These are phyloP conservation scores for Fraxinus albicans DNA, from an alignment of 305 asterid species.

Conservation along the genomic window DNA sequence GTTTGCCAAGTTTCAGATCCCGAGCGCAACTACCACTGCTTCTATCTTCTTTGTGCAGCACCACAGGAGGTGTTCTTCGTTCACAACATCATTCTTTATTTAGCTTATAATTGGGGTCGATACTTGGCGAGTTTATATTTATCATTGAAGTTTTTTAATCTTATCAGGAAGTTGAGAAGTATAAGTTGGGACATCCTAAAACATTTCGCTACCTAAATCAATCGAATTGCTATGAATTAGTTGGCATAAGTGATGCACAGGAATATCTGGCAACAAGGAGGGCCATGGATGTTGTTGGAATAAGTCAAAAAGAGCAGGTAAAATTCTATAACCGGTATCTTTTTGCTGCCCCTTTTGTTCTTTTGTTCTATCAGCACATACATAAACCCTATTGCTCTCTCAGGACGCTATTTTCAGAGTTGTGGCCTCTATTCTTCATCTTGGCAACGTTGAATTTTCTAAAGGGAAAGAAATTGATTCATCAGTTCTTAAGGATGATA, in stretches of 20 bases:
- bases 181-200: slow-evolving; percentile 71
- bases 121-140: slow-evolving; percentile 2
- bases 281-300: slow-evolving; percentile 92
- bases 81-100: slow-evolving; percentile 5
- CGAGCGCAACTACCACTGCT: slow-evolving; percentile 85
- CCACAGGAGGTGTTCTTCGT: slow-evolving; percentile 62
- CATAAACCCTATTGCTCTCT: slow-evolving; percentile 24
- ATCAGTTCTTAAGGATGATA: slow-evolving; percentile 72
- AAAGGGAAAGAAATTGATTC: slow-evolving; percentile 78
- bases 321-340: slow-evolving; percentile 22
- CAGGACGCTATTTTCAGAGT: slow-evolving; percentile 93
- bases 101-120: slow-evolving; percentile 16
- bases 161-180: slow-evolving; percentile 69
- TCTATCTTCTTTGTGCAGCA: slow-evolving; percentile 86
- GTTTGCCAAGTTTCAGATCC: slow-evolving; percentile 92
- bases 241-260: slow-evolving; percentile 74
- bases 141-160: slow-evolving; percentile 28
- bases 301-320: slow-evolving; percentile 81
- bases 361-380: slow-evolving; percentile 9
- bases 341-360: slow-evolving; percentile 2
- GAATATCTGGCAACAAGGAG: slow-evolving; percentile 82
- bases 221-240: slow-evolving; percentile 71
- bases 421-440: slow-evolving; percentile 85
- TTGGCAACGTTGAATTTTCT: slow-evolving; percentile 72
- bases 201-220: slow-evolving; percentile 84